phyloP scores from a whole-genome alignment of 352 stramenopile genomes.

The Blastocystis sp. region DNA sequence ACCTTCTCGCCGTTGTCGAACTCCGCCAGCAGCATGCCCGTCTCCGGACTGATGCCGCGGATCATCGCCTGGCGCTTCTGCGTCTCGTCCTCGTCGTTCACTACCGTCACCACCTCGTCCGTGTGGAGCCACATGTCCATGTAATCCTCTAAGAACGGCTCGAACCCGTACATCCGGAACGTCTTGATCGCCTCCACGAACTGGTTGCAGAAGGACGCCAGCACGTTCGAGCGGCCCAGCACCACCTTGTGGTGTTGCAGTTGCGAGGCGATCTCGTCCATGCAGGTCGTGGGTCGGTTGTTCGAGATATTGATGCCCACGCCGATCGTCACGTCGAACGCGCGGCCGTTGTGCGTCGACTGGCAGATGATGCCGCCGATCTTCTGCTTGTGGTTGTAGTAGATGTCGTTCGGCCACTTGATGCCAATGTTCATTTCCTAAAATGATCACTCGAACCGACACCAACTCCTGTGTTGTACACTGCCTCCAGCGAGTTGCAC shows the following conservation, averaged over 20 bases:
- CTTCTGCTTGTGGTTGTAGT: conserved; percentile 80
- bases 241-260: conserved; percentile 78
- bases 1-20: conserved; percentile 74
- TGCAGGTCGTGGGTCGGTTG: conserved; percentile 79
- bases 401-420: conserved; percentile 88
- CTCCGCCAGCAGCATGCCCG: conserved; percentile 78
- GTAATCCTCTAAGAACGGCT: conserved; percentile 81
- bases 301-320: conserved; percentile 86
- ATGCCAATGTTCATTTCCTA: conserved; percentile 77
- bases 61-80: conserved; percentile 73
- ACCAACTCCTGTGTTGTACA: conserved; percentile 72
- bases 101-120: conserved; percentile 80
- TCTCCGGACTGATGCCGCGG: conserved; percentile 79
- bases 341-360: conserved; percentile 79
- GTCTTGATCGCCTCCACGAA: conserved; percentile 81
- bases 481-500: conserved; percentile 77
- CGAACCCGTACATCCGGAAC: conserved; percentile 80
- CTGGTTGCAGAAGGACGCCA: conserved; percentile 82
- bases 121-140: conserved; percentile 81
- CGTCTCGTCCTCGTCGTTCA: conserved; percentile 75
- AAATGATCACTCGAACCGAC: conserved; percentile 34
- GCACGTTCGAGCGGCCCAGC: conserved; percentile 70
- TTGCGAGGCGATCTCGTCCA: conserved; percentile 79
- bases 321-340: conserved; percentile 81
- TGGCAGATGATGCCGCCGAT: conserved; percentile 85